Evolutionary conservation across 345 rosid genomes (phyloP), one percentile per base, ranked within the genome.

Genomic region (Cardiospermum halicacabum): DNA sequence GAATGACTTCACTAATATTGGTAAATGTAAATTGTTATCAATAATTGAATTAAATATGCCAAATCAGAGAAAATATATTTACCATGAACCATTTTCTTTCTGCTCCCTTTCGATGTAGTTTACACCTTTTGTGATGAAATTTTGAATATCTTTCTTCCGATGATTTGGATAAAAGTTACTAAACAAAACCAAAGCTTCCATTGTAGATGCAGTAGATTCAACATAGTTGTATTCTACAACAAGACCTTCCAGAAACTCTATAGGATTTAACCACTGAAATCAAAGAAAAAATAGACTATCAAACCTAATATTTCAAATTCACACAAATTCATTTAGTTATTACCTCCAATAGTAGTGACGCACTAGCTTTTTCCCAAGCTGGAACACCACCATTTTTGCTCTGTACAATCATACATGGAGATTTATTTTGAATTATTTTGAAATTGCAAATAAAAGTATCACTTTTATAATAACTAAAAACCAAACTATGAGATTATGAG

Each of bases 1-100:
- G n/a, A n/a, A n/a, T n/a, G n/a, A n/a, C n/a, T n/a, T n/a, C n/a
- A n/a, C n/a, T n/a, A n/a, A n/a, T n/a, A n/a, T n/a, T n/a, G n/a
- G n/a, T n/a, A n/a, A n/a, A n/a, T n/a, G n/a, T n/a, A n/a, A n/a
- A n/a, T n/a, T n/a, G n/a, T n/a, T n/a, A n/a, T 34, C 3, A 1
- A 3, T 34, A 34, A 34, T 4, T n/a, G n/a, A 34, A 34, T 5
- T 34, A 5, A 34, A 34, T 34, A 32, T 32, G 7, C 10, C 39
- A 34, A 5, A 34, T 11, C 6, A 34, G 6, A 34, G 39, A 34
- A 34, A 34, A 34, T 11, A 34, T 34, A 34, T 34, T 7, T 24
- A 82, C 86, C 93, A 84, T 56, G 80, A 81, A 56, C 89, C 89
- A 19, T 86, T 85, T 1, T 68, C 65, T 8, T 48, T 78, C 65